Base-by-base conservation (phyloP, 2,329 filamentous ascomycete species). In the Raffaelea ambrosiae region DNA sequence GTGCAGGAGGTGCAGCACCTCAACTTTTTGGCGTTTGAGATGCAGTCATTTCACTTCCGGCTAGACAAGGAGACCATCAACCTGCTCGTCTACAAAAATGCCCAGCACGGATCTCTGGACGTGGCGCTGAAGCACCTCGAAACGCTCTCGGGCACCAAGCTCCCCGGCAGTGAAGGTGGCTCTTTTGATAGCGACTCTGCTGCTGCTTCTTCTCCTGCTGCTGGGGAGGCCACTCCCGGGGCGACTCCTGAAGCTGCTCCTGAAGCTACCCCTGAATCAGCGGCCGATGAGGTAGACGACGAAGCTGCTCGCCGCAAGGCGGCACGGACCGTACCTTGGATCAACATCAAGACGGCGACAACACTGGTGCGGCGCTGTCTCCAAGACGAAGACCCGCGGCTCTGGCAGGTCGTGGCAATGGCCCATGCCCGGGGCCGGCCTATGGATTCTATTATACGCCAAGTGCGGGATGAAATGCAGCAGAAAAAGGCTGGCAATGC, bases 1-100 rank as follows among this genome's bases (percentile, higher is more conserved):
- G 62, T 56, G 59, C 47, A 44, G 36, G 47, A 50, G 39, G 45
- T 52, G 9, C 59, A 59, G 44, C 58, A 58, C 14, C 60, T 63
- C 51, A 57, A 58, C 23, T 66, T 66, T 51, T 40, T 70, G 13
- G 42, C 59, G 4, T 54, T 58, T 4, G 67, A 70, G 58, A 69
- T 70, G 65, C 51, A 61, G 22, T 55, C 58, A 11, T 64, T 67
- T 48, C 55, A 50, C 16, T 51, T 70, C 10, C 55, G 53, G 44
- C 61, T 63, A 2, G 58, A 60, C 26, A 44, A 48, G 26, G 39
- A 48, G 21, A 61, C 59, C 16, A 58, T 64, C 38, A 57, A 68
- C 47, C 54, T 57, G 44, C 44, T 66, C 5, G 57, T 70, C 23
- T 56, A 61, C 26, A 61, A 62, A 44, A 59, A 58, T 45, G 55